Base-by-base conservation (phyloP, 345 rosid genomes). In the Brassica rapa region DNA sequence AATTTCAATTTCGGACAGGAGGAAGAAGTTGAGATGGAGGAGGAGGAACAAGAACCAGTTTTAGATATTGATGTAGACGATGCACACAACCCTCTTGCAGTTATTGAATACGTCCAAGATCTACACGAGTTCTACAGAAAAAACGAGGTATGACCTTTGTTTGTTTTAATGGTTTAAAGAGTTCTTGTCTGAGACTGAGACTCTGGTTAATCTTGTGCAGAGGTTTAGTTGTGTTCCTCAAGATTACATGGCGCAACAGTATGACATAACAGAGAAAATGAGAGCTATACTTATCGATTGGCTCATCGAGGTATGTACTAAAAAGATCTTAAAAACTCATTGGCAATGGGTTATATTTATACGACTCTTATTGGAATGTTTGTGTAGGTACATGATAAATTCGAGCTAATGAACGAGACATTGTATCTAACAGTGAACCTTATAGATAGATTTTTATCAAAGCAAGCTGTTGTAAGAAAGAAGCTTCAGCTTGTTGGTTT, bases 1-100 rank as follows among this genome's bases (percentile, higher is more conserved):
- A 51, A 6, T 74, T 81, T 75, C 12, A n/a, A 32, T 59, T 63
- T 62, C 4, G 33, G 73, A 46, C 14, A 75, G 80, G 77, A 94
- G 91, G 91, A 86, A 80, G 97, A 89, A 81, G 86, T 92, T 23
- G 94, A 87, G 75, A 92, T 92, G 98, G 95, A 90, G 65, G 97
- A 92, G 37, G 91, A 62, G 25, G 67, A 71, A 63, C 66, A 87
- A 71, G 91, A 92, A 60, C 84, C 93, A 8, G 64, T 88, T 64
- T 56, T 87, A 81, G 93, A 95, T 71, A 91, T 92, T 27, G 99
- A 95, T 72, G 78, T 77, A 60, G n/a, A 83, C 51, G 98, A 92
- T 81, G 83, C 73, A 71, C 86, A 83, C 78, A 88, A 93, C 73
- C 86, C 91, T 14, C 86, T 92, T 16, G 93, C 97, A 1, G 89